Conservation (phyloP, 768 basidiomycete genomes). For the Asterophora lycoperdoides region DNA sequence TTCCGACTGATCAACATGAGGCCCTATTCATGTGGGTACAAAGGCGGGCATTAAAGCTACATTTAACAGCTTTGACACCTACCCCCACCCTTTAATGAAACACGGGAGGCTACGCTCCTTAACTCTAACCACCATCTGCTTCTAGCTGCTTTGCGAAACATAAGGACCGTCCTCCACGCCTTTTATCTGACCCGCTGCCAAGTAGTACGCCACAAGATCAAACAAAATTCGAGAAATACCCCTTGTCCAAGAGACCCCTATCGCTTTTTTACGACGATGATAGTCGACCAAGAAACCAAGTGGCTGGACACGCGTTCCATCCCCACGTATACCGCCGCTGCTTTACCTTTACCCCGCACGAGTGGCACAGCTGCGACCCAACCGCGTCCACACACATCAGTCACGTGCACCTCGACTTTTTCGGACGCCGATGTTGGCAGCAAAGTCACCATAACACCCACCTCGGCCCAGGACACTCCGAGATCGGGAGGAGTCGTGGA, state of each 20-base stretch:
- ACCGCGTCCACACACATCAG: not conserved
- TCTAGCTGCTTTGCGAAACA: not conserved
- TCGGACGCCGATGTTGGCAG: slow-evolving; percentile 3
- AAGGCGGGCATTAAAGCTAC: slow-evolving; percentile 4
- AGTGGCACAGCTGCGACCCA: not conserved
- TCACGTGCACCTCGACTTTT: slow-evolving; percentile 18
- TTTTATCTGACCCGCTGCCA: not conserved
- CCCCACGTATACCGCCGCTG: not conserved
- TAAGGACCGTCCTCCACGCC: not conserved
- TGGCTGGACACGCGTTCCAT: slow-evolving; percentile 1
- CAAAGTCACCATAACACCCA: not conserved
- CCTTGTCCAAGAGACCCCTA: not conserved
- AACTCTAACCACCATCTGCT: not conserved
- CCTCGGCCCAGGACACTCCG: slow-evolving; percentile 6
- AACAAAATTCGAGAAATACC: not conserved
- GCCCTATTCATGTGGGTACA: slow-evolving; percentile 4
- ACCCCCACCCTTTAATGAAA: not conserved
- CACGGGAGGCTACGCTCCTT: not conserved
- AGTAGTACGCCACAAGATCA: slow-evolving; percentile 10
- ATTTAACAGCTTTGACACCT: not conserved
- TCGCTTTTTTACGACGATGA: not conserved
- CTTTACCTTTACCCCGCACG: not conserved
- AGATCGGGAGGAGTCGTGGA: slow-evolving; percentile 6
- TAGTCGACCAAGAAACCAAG: not conserved
- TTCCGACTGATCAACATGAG: slow-evolving; percentile 1